A percentile compares a stretch with the other conserved stretches of the same genome.
Conservation (phyloP, 305 asterid species). For the Fraxinus dipetala region DNA sequence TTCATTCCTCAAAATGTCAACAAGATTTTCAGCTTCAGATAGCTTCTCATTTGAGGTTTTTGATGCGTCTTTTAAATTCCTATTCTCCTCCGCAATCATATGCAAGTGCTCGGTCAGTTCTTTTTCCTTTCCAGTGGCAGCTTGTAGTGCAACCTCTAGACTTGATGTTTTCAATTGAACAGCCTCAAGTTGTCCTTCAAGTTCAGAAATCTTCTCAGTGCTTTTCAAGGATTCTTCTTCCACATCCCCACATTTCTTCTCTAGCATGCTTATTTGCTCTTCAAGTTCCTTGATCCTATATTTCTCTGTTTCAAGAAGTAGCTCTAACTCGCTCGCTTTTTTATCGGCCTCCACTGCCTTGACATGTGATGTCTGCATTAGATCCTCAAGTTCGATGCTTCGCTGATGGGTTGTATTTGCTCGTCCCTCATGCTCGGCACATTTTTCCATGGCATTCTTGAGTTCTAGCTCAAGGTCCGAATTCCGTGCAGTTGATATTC, state of each 20-base stretch:
- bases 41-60: slow-evolving; percentile 56
- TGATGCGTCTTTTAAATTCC: slow-evolving; percentile 48
- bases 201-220: slow-evolving; percentile 53
- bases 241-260: slow-evolving; percentile 44
- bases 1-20: slow-evolving; percentile 55
- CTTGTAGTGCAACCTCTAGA: slow-evolving; percentile 58
- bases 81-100: slow-evolving; percentile 57
- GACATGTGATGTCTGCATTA: slow-evolving; percentile 60
- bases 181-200: slow-evolving; percentile 59
- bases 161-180: slow-evolving; percentile 57
- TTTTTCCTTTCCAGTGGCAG: slow-evolving; percentile 59
- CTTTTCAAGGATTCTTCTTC: slow-evolving; percentile 52
- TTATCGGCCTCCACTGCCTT: slow-evolving; percentile 59
- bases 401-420: slow-evolving; percentile 59
- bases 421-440: slow-evolving; percentile 67
- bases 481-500: slow-evolving; percentile 40
- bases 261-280: slow-evolving; percentile 59
- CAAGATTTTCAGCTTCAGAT: slow-evolving; percentile 61
- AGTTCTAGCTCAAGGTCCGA: slow-evolving; percentile 73
- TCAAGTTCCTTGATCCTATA: slow-evolving; percentile 76
- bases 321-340: slow-evolving; percentile 64
- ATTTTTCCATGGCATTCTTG: slow-evolving; percentile 45
- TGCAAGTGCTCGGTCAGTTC: slow-evolving; percentile 47
- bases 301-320: slow-evolving; percentile 72
- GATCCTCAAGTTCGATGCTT: slow-evolving; percentile 72